Conservation (phyloP, 306 rosid genomes). For the Cucumis melo region DNA sequence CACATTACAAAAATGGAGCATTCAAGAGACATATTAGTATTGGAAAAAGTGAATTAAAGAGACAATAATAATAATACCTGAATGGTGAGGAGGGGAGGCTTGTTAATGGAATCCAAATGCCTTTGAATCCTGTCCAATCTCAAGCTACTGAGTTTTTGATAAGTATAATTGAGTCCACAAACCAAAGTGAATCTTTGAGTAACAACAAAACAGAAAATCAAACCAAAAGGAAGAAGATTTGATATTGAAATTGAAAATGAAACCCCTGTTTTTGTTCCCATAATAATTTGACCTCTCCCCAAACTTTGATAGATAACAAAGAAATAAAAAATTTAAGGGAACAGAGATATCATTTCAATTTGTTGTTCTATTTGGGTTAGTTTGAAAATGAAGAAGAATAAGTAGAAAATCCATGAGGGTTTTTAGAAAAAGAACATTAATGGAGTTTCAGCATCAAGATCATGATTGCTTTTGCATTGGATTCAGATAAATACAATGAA, state of each 20-base stretch:
- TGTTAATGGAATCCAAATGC: conserved; percentile 75
- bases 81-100: conserved; percentile 57
- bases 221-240: conserved; percentile 13
- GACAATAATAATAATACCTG: conserved; percentile 18
- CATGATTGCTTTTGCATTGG: conserved; percentile 68
- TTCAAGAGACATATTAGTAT: not conserved
- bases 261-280: not conserved
- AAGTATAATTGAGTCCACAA: conserved; percentile 41
- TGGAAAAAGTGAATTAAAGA: not conserved
- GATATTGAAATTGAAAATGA: not conserved
- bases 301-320: not conserved
- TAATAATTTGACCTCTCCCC: not conserved
- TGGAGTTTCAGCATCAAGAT: conserved; percentile 40
- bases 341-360: not conserved
- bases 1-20: not conserved
- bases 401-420: conserved; percentile 14
- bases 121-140: conserved; percentile 63
- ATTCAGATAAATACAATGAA: conserved; percentile 29
- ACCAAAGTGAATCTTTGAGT: conserved; percentile 12
- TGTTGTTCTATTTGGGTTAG: not conserved
- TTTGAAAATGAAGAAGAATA: not conserved
- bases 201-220: conserved; percentile 3
- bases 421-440: not conserved
- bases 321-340: not conserved
- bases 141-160: conserved; percentile 36